phyloP scores from a whole-genome alignment of 1,284 basidiomycete species.

The Tylopilus orsonianus region DNA sequence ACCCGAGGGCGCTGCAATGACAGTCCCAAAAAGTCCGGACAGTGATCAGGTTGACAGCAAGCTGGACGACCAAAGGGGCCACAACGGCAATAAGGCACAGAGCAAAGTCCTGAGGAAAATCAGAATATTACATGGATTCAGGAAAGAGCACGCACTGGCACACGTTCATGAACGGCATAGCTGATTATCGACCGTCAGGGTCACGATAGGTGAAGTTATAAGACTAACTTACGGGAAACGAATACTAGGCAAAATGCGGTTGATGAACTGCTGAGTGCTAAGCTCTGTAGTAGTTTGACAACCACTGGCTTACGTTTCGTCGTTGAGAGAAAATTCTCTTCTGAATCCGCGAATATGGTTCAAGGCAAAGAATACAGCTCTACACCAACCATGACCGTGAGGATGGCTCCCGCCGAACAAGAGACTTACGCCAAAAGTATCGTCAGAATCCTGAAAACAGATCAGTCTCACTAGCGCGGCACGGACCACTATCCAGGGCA shows the following conservation, averaged over 20 bases:
- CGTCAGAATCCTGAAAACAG: constrained; percentile 58
- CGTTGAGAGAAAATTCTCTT: constrained; percentile 79
- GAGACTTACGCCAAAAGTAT: constrained; percentile 64
- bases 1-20: constrained; percentile 78
- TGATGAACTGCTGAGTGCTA: background rate
- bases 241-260: constrained; percentile 35
- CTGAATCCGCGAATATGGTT: constrained; percentile 79
- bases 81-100: constrained; percentile 70
- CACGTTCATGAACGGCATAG: constrained; percentile 79
- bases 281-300: background rate
- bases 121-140: background rate
- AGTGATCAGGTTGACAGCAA: constrained; percentile 67
- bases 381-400: constrained; percentile 31
- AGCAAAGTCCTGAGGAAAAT: constrained; percentile 44
- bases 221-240: constrained; percentile 52
- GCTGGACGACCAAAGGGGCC: constrained; percentile 67
- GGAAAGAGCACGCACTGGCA: constrained; percentile 57
- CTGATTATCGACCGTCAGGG: constrained; percentile 48
- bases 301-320: constrained; percentile 67
- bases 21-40: constrained; percentile 86
- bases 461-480: constrained; percentile 2
- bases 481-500: background rate
- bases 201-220: constrained; percentile 12
- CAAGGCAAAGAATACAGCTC: constrained; percentile 67
- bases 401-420: background rate